Evolutionary conservation across 768 basidiomycete genomes (phyloP), one percentile per base, ranked within the genome.

Genomic region (Tricholoma terreum): DNA sequence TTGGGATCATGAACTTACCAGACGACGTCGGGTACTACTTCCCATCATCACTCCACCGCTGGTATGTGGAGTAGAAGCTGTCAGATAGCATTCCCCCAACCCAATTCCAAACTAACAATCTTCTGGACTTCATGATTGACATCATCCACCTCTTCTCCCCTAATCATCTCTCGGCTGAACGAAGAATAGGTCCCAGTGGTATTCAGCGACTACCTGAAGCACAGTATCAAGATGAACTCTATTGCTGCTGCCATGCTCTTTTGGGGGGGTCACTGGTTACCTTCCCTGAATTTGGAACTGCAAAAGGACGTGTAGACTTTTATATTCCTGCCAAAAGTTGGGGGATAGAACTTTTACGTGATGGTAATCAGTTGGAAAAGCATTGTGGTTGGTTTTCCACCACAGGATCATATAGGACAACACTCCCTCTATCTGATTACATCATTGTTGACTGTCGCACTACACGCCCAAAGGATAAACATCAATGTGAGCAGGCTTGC

Each of bases 61-160:
- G 63, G 61, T 64, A 48, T 35, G 49, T 62, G 30, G 63, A 64
- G 53, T 64, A 61, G 61, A 64, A 55, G 42, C 56, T 62, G 34
- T 52, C 27, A 27, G 31, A 48, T 24, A 36, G 19, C 36, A 12
- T 45, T 40, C 40, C 15, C 27, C 24, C 52, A 52, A n/a, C 33
- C 27, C 27, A 34, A 58, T 61, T 59, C 59, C 49, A 54, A 59
- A 14, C 34, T 5, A 10, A 5, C 34, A 35, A 14, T 14, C 34
- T 35, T 14, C 34, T 35, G 34, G 9, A 4, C 9, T 35, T 35
- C 8, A 7, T 35, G 9, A 10, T 35, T 35, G 34, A 14, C 9
- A 7, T 35, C 34, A 35, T 35, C 8, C 34, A 7, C 34, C 3
- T 35, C 2, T 35, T 35, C 9, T 35, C 34, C 9, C 34, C 34